These are phyloP conservation scores for Leccinum olivaceoglutinosum DNA, from an alignment of 1,284 basidiomycete species.

Conservation along the genomic window DNA sequence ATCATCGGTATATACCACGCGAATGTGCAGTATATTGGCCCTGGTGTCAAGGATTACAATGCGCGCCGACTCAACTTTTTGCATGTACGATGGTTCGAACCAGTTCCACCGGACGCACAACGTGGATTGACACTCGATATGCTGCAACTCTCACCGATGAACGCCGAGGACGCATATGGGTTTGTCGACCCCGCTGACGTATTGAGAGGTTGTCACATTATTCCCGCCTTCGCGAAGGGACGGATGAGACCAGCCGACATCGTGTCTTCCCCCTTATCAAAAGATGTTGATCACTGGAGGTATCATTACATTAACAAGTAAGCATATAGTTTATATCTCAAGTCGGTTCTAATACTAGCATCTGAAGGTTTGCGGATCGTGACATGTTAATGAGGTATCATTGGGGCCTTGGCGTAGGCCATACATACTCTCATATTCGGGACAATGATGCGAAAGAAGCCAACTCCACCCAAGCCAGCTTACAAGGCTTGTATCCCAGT, in stretches of 20 bases:
- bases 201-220: neutral
- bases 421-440: neutral
- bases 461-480: neutral
- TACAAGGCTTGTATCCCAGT: neutral
- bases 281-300: neutral
- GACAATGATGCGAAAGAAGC: neutral
- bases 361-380: neutral
- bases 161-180: neutral
- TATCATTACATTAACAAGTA: neutral
- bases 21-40: neutral
- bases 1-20: neutral
- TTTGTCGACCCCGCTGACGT: neutral
- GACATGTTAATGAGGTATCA: neutral
- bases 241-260: neutral
- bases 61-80: neutral
- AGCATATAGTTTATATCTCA: neutral
- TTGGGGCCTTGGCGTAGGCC: neutral
- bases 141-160: neutral
- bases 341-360: neutral
- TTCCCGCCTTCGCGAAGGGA: neutral
- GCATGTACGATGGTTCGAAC: neutral
- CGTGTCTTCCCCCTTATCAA: neutral
- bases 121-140: neutral
- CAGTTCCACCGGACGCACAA: neutral
- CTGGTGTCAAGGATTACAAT: neutral